These are phyloP conservation scores for Erodium maritimum DNA, from an alignment of 345 rosid genomes.

Conservation along the genomic window DNA sequence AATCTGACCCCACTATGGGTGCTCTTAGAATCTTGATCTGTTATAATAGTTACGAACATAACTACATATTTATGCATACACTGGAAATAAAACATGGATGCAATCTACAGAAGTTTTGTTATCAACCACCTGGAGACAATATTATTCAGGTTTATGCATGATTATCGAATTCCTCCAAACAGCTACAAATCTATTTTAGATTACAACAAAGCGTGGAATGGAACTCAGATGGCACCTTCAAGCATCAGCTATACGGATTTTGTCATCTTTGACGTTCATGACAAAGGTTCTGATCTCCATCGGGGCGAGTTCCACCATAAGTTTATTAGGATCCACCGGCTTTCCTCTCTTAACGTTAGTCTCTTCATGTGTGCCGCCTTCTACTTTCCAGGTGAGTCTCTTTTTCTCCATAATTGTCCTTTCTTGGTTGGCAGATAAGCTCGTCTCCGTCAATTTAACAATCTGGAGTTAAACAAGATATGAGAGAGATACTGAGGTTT, in stretches of 20 bases:
- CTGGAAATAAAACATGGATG: too few species aligned
- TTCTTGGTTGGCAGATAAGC: conserved; percentile 80
- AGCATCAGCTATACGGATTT: conserved; percentile 1
- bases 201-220: too few species aligned
- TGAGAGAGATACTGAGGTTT: not conserved
- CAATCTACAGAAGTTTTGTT: too few species aligned
- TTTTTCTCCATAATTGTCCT: conserved; percentile 64
- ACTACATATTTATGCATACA: too few species aligned
- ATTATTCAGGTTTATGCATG: too few species aligned
- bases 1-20: too few species aligned
- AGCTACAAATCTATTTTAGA: too few species aligned
- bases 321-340: conserved; percentile 37
- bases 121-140: too few species aligned
- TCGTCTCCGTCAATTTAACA: conserved; percentile 46
- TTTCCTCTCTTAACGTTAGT: conserved; percentile 42
- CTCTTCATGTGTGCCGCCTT: conserved; percentile 23
- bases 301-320: conserved; percentile 75
- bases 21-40: too few species aligned
- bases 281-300: conserved; percentile 90
- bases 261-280: conserved; percentile 22
- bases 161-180: too few species aligned
- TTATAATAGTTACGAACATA: too few species aligned
- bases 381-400: conserved; percentile 68
- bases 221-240: not conserved
- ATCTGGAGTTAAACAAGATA: conserved; percentile 17